Conservation (phyloP, 2,329 filamentous ascomycete species). For the Cercospora sp. region DNA sequence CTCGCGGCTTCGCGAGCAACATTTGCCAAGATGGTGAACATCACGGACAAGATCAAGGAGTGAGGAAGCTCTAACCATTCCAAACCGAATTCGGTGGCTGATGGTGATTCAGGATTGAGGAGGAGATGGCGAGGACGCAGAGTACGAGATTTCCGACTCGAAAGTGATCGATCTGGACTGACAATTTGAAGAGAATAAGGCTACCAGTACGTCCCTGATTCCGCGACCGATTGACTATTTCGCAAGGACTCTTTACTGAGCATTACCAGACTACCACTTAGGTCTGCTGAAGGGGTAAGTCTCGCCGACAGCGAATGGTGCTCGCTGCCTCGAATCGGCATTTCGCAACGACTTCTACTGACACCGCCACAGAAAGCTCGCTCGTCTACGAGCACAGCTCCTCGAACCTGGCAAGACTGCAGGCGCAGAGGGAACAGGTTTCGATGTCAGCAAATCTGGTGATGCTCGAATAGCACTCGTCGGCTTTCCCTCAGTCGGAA, state of each 20-base stretch:
- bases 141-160: slow-evolving; percentile 60
- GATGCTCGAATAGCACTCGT: slow-evolving; percentile 96
- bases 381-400: slow-evolving; percentile 87
- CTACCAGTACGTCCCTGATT: slow-evolving; percentile 70
- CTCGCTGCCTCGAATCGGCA: no score
- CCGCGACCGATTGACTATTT: neutral
- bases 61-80: slow-evolving; percentile 48
- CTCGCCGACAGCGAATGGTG: no score
- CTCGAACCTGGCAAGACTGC: slow-evolving; percentile 84
- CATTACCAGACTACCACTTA: slow-evolving; percentile 83
- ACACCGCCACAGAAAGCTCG: slow-evolving; percentile 72
- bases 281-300: slow-evolving; percentile 91
- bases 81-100: neutral
- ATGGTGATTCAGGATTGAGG: slow-evolving; percentile 77
- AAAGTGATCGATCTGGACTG: slow-evolving; percentile 33
- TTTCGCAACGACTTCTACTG: no score
- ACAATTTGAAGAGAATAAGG: slow-evolving; percentile 81
- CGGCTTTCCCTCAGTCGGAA: slow-evolving; percentile 97
- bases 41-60: slow-evolving; percentile 99
- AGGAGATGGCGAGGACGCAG: slow-evolving; percentile 98
- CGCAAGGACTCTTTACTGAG: slow-evolving; percentile 36
- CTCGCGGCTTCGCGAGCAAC: slow-evolving; percentile 23
- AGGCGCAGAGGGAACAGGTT: slow-evolving; percentile 76
- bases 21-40: slow-evolving; percentile 80
- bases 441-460: slow-evolving; percentile 87